A percentile compares a stretch with the other conserved stretches of the same genome.
Evolutionary conservation across 1,284 basidiomycete species (phyloP).

Genomic region (Irpex sp.): DNA sequence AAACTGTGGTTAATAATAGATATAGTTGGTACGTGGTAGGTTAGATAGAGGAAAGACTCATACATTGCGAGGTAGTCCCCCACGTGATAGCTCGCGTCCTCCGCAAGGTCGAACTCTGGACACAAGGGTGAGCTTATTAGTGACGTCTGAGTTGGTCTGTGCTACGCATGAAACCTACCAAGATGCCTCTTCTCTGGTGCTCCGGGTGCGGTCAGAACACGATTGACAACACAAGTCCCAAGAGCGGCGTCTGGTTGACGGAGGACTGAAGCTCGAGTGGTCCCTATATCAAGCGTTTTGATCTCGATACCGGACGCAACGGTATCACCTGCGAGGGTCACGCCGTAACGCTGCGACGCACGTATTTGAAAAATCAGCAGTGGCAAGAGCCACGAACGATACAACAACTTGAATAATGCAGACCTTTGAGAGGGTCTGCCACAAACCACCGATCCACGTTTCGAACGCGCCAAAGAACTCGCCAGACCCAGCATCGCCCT

Average conservation of each 20-base stretch:
- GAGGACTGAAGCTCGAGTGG: conserved; percentile 31
- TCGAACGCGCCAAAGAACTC: conserved; percentile 46
- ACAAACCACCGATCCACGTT: conserved; percentile 38
- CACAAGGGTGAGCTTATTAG: background rate
- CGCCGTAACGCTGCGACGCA: conserved; percentile 26
- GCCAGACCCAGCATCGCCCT: conserved; percentile 37
- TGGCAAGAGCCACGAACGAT: background rate
- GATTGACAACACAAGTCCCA: conserved; percentile 37
- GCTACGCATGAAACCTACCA: conserved; percentile 17
- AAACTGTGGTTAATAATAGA: conserved; percentile 22
- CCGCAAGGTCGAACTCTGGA: conserved; percentile 37
- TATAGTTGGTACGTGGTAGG: background rate
- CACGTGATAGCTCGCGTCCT: conserved; percentile 31
- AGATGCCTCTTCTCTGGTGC: conserved; percentile 40
- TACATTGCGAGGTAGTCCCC: conserved; percentile 47
- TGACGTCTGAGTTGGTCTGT: background rate
- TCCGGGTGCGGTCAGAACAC: conserved; percentile 34
- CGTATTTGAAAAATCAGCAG: background rate
- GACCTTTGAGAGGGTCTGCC: conserved; percentile 34
- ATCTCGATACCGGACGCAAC: conserved; percentile 20
- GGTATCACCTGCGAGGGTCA: conserved; percentile 9
- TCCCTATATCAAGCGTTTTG: conserved; percentile 30
- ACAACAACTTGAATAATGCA: background rate
- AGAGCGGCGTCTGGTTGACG: conserved; percentile 36
- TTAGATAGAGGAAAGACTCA: conserved; percentile 3